A percentile compares a stretch with the other conserved stretches of the same genome.
phyloP scores from a whole-genome alignment of 129 eudicot species.

The Artemisia argyi region DNA sequence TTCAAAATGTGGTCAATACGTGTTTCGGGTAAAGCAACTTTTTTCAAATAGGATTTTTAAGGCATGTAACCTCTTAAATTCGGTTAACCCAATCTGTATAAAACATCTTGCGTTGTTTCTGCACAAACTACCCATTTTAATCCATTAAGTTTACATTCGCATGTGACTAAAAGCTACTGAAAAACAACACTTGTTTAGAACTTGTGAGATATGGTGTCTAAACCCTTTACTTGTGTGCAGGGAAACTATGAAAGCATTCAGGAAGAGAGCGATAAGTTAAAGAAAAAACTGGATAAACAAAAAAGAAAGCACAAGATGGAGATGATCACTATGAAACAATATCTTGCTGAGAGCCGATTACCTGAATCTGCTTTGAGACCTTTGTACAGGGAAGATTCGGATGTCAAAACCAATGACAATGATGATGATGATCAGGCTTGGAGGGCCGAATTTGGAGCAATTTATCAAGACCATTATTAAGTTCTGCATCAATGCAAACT shows the following conservation, averaged over 20 bases:
- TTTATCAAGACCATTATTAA: conserved; percentile 72
- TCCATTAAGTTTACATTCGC: too few species aligned
- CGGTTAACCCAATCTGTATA: too few species aligned
- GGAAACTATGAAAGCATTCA: conserved; percentile 43
- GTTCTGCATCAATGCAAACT: too few species aligned
- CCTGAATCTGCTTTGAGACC: conserved; percentile 79
- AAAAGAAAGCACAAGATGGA: conserved; percentile 97
- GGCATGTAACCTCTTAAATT: too few species aligned
- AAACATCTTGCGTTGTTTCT: too few species aligned
- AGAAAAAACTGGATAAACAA: conserved; percentile 74
- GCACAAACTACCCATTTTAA: too few species aligned
- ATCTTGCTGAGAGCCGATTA: conserved; percentile 81
- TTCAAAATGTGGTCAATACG: too few species aligned
- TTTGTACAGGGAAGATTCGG: conserved; percentile 57
- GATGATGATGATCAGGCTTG: conserved; percentile 86
- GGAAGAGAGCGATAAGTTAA: conserved; percentile 73
- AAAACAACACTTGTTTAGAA: too few species aligned
- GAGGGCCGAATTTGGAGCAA: conserved; percentile 91
- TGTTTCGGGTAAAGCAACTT: too few species aligned
- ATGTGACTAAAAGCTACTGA: too few species aligned
- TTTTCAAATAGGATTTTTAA: too few species aligned
- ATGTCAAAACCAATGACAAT: conserved; percentile 27
- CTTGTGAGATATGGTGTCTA: too few species aligned
- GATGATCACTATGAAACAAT: conserved; percentile 87
- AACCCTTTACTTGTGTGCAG: conserved; percentile 37